phyloP scores from a whole-genome alignment of 768 basidiomycete genomes.

The Mrakia blollopis region DNA sequence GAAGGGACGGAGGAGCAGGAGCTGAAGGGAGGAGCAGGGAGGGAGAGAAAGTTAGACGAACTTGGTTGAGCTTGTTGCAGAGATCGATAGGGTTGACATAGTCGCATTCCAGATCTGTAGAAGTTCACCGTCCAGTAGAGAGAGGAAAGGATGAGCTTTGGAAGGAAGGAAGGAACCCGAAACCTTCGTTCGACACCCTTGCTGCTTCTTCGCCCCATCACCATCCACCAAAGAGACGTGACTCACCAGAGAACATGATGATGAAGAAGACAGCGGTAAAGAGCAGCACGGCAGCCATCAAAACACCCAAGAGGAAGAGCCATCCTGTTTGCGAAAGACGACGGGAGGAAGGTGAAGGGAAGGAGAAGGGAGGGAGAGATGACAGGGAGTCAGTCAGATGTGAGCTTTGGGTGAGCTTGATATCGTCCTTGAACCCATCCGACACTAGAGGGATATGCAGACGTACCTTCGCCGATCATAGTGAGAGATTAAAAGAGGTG shows the following conservation, averaged over 20 bases:
- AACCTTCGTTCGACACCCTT: background rate
- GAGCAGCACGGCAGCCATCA: constrained; percentile 86
- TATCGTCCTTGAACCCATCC: background rate
- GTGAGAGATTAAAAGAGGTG: background rate
- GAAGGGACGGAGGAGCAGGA: background rate
- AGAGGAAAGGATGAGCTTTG: background rate
- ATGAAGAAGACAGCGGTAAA: constrained; percentile 99
- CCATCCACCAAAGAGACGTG: no score
- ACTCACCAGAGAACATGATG: constrained; percentile 88
- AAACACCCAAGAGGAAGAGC: constrained; percentile 94
- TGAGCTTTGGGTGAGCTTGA: background rate
- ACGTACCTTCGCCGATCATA: constrained; percentile 29
- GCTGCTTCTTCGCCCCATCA: no score
- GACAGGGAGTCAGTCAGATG: background rate
- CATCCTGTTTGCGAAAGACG: constrained; percentile 75
- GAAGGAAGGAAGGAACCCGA: background rate
- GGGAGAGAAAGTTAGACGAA: constrained; percentile 42
- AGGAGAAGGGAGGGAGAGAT: background rate
- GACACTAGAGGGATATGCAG: no score
- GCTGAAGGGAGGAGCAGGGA: background rate
- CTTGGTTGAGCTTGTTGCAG: constrained; percentile 98
- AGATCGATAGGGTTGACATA: constrained; percentile 99
- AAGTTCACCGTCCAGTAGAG: background rate
- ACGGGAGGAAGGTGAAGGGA: background rate
- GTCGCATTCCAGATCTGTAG: constrained; percentile 45